Base-by-base conservation (phyloP, 129 eudicot genomes). In the Helianthus tuberosus region DNA sequence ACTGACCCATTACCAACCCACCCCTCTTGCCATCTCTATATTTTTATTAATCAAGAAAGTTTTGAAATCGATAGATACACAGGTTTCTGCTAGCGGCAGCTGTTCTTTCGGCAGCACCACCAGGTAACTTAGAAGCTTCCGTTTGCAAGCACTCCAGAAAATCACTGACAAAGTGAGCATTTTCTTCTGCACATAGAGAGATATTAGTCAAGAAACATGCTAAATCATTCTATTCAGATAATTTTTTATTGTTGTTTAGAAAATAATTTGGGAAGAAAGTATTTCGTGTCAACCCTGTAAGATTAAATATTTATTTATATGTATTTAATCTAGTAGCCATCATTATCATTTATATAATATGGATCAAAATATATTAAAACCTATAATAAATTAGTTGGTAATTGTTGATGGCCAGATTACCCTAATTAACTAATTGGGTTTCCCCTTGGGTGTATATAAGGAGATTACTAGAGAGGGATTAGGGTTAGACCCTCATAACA, bases 121-220 rank as follows among this genome's bases (percentile, higher is more conserved):
- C 39, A 58, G 64, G 64, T 58, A 25, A 58, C 64, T 10, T 58
- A 3, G 39, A 9, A 58, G 25, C 10, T 58, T 82, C 84, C 76
- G 68, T 84, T 82, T 75, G 77, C 69, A 93, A 68, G 81, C 86
- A 82, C 59, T 76, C 64, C 39, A 84, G 66, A 63, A 93, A 89
- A 75, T 86, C 81, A 75, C 71, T 54, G 25, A 89, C 82, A 62
- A 93, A 89, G 69, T 70, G 66, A 77, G 77, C 89, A 78, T 83
- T 82, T 64, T 89, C 96, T 57, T 80, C 96, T 87, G 93, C 74
- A 58, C 25, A 60, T 66, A 20, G 61, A 69, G 14, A 73, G 8
- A 67, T 16, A 36, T 51, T 50, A 39, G 15, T 50, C 36, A 60
- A 61, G 49, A 73, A 49, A 27, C 32, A 69, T 69, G 14, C 13